These are phyloP conservation scores for Papiliotrema nemorosa DNA, from an alignment of 1,284 basidiomycete species.

Conservation along the genomic window DNA sequence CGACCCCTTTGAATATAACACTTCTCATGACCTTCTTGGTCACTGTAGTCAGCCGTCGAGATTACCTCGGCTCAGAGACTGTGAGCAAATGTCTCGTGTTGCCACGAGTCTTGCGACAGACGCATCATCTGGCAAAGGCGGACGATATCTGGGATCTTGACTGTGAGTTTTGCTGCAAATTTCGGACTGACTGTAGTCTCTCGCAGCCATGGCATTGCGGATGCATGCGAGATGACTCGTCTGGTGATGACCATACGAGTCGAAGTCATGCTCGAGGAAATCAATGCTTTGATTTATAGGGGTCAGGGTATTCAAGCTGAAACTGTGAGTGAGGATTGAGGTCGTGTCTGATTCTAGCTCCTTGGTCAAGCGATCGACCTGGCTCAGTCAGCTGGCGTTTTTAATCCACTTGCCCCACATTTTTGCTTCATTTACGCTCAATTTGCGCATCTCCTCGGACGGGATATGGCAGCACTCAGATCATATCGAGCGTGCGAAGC, in stretches of 20 bases:
- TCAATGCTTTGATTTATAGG: constrained; percentile 29
- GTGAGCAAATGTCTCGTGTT: constrained; percentile 27
- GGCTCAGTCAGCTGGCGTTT: constrained; percentile 18
- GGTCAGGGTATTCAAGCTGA: constrained; percentile 22
- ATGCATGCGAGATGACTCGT: constrained; percentile 14
- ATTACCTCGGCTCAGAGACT: constrained; percentile 20
- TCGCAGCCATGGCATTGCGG: constrained; percentile 18
- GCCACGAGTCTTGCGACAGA: constrained; percentile 21
- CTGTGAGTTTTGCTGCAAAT: constrained; percentile 23
- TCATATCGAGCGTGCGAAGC: constrained; percentile 31
- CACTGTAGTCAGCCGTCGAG: constrained; percentile 27
- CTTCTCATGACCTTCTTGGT: constrained; percentile 33
- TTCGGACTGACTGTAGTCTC: constrained; percentile 21
- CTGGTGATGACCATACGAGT: constrained; percentile 23
- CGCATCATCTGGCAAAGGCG: constrained; percentile 15
- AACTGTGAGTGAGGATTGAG: constrained; percentile 18
- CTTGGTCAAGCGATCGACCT: constrained; percentile 15
- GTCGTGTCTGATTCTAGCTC: constrained; percentile 9
- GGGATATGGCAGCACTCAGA: constrained; percentile 16
- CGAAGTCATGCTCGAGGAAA: constrained; percentile 40
- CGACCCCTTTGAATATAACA: constrained; percentile 35
- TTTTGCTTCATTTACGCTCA: constrained; percentile 37
- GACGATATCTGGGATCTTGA: constrained; percentile 44
- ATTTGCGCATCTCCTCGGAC: constrained; percentile 31
- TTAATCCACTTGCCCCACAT: constrained; percentile 26